A percentile compares a stretch with the other conserved stretches of the same genome.
Conservation (phyloP, 177 flowering plant genomes). For the Vitis hybrid region DNA sequence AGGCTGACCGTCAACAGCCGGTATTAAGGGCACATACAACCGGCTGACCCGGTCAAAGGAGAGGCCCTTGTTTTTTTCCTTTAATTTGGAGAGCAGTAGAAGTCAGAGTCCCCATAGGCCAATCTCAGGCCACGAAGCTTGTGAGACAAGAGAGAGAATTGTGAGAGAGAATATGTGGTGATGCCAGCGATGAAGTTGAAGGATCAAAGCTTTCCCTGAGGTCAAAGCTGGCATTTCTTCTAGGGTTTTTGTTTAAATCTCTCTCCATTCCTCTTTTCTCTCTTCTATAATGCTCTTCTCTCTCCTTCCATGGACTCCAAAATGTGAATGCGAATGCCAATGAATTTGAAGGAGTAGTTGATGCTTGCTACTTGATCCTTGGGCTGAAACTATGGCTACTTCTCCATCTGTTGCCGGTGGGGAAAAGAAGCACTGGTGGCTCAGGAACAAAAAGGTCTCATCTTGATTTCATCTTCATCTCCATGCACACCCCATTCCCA, state of each 20-base stretch:
- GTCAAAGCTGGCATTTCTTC: constrained; percentile 74
- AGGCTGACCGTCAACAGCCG: constrained; percentile 25
- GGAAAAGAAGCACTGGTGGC: constrained; percentile 96
- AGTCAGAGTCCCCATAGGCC: constrained; percentile 1
- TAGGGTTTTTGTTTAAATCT: constrained; percentile 10
- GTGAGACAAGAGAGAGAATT: background rate
- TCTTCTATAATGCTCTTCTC: constrained; percentile 3
- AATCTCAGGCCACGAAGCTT: background rate
- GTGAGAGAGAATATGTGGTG: constrained; percentile 20
- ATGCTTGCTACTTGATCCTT: constrained; percentile 21
- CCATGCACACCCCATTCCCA: background rate
- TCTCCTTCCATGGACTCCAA: background rate
- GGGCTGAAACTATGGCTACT: constrained; percentile 39
- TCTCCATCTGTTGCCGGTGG: constrained; percentile 39
- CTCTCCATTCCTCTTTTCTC: constrained; percentile 4
- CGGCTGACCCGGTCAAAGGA: constrained; percentile 12
- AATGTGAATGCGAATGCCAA: background rate
- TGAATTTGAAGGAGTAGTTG: background rate
- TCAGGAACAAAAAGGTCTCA: constrained; percentile 69
- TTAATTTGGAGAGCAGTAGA: background rate
- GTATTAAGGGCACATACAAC: constrained; percentile 22
- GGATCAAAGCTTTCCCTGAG: constrained; percentile 52
- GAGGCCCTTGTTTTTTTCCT: background rate
- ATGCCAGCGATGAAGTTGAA: constrained; percentile 74
- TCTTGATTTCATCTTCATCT: background rate